phyloP scores from a whole-genome alignment of 2,329 filamentous ascomycete genomes.

The Paecilomyces sp. region DNA sequence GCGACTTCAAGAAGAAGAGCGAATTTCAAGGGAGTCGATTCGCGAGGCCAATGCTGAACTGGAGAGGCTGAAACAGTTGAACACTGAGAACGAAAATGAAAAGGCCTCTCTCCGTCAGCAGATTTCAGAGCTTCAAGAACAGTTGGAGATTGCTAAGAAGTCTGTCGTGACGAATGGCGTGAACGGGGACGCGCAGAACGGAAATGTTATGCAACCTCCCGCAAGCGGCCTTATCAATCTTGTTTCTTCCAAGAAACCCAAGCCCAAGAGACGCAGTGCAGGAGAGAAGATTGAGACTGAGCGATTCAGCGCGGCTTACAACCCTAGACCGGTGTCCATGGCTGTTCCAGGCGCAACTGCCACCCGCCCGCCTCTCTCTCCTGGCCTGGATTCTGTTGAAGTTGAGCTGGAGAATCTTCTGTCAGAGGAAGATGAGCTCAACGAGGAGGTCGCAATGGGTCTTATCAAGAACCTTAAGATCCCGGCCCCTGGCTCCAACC shows the following conservation, averaged over 20 bases:
- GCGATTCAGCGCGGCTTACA: slow-evolving; percentile 86
- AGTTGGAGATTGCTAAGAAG: slow-evolving; percentile 80
- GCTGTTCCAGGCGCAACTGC: slow-evolving; percentile 53
- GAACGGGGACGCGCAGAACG: slow-evolving; percentile 58
- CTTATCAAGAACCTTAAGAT: slow-evolving; percentile 96
- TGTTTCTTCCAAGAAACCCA: slow-evolving; percentile 93
- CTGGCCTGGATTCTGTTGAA: slow-evolving; percentile 83
- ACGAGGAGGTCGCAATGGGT: slow-evolving; percentile 94
- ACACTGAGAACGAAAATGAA: slow-evolving; percentile 72
- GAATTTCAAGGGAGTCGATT: slow-evolving; percentile 73
- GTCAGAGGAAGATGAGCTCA: slow-evolving; percentile 89
- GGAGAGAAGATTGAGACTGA: slow-evolving; percentile 81
- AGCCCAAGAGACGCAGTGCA: slow-evolving; percentile 71
- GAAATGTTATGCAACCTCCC: slow-evolving; percentile 48
- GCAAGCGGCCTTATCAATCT: slow-evolving; percentile 86
- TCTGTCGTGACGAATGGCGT: slow-evolving; percentile 62
- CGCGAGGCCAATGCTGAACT: slow-evolving; percentile 73
- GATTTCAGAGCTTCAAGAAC: slow-evolving; percentile 81
- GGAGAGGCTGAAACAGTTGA: slow-evolving; percentile 68
- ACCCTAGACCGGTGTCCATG: slow-evolving; percentile 94
- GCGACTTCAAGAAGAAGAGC: slow-evolving; percentile 90
- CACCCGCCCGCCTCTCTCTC: slow-evolving; percentile 65
- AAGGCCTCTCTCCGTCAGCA: slow-evolving; percentile 81
- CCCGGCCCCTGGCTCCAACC: slow-evolving; percentile 75
- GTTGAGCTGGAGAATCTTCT: slow-evolving; percentile 89